A percentile compares a stretch with the other conserved stretches of the same genome.
Conservation (phyloP, 257 asterid genomes). For the Euphrasia confusa region DNA sequence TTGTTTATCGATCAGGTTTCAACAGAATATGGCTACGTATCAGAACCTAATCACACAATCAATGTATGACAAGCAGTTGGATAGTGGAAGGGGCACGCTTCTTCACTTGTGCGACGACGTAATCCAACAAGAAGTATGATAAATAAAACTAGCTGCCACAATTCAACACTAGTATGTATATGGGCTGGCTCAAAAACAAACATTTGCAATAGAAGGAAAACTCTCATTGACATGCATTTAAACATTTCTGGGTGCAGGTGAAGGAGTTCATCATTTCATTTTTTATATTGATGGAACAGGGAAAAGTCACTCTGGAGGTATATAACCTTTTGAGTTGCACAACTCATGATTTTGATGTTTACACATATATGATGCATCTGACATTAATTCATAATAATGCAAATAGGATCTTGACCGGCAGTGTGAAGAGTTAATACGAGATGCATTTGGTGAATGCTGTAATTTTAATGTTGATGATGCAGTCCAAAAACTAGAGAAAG, state of each 20-base stretch:
- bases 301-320: slow-evolving; percentile 91
- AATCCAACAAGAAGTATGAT: slow-evolving; percentile 79
- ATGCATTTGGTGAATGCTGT: slow-evolving; percentile 79
- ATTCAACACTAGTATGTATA: no score
- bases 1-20: slow-evolving; percentile 54
- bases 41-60: slow-evolving; percentile 92
- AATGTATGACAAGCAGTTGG: slow-evolving; percentile 97
- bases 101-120: slow-evolving; percentile 98
- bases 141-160: not conserved
- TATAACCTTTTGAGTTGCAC: not conserved
- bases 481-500: slow-evolving; percentile 75
- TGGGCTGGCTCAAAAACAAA: no score
- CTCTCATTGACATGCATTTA: not conserved
- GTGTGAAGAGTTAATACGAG: slow-evolving; percentile 81
- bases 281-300: slow-evolving; percentile 94
- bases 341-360: not conserved
- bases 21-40: slow-evolving; percentile 85
- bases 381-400: slow-evolving; percentile 16
- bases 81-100: slow-evolving; percentile 94
- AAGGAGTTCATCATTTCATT: slow-evolving; percentile 93
- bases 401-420: slow-evolving; percentile 81
- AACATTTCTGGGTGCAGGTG: slow-evolving; percentile 52
- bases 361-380: slow-evolving; percentile 4
- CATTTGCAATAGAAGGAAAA: not conserved
- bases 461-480: slow-evolving; percentile 95